Base-by-base conservation (phyloP, 179 eudicot species). In the Patellifolia procumbens region DNA sequence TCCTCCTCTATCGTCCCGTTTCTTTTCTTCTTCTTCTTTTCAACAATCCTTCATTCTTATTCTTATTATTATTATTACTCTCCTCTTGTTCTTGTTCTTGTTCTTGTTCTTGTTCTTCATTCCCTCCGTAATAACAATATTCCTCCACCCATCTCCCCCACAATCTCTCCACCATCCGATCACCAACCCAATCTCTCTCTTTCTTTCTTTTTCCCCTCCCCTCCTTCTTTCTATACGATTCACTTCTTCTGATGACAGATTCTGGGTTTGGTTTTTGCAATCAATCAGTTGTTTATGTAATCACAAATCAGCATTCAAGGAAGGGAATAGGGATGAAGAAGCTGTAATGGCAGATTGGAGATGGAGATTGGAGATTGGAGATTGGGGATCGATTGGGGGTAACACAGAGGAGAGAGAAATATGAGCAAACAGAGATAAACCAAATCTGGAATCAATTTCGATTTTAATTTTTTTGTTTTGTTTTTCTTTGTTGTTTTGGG, bases 1-100 rank as follows among this genome's bases (percentile, higher is more conserved):
- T 90, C 92, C 52, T 74, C 74, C 72, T 55, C 37, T n/a, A n/a
- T 43, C 76, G 20, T n/a, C n/a, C n/a, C n/a, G n/a, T n/a, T 49
- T 48, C 64, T n/a, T 24, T 24, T 64, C 52, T 70, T 51, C 37
- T 65, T 43, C 71, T 19, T 11, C 2, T 19, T 53, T 5, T 0
- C 26, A 5, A 15, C 17, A 15, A 37, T 51, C 26, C 2, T 29
- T 31, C 53, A n/a, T 55, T 42, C 32, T 59, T 59, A 13, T 26
- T 58, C 16, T 58, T 53, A 5, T 55, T 28, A 35, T 31, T 65
- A 7, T 34, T 65, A 10, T 37, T 20, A 51, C 67, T 48, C 70
- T 74, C 71, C 48, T 67, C 53, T 61, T 39, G 65, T 31, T 29
- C 61, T 59, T 39, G 64, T 19, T 35, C 9, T 39, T 39, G 3